phyloP scores from a whole-genome alignment of 2,329 filamentous ascomycete genomes.

The Pestalotiopsis sp. region DNA sequence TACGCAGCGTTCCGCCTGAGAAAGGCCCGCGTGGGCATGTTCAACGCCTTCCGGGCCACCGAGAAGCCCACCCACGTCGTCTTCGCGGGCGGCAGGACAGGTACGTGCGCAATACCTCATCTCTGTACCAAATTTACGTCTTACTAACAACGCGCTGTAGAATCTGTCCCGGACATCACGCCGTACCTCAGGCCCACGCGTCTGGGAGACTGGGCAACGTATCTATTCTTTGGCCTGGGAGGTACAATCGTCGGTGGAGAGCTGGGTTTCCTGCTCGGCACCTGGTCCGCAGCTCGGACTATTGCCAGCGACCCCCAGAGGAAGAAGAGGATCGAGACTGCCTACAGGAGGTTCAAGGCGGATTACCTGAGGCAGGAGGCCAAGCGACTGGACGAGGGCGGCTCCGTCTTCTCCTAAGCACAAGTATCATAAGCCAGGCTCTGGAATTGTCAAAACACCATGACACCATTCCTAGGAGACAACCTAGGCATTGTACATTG shows the following conservation, averaged over 20 bases:
- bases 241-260: conserved; percentile 69
- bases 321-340: conserved; percentile 60
- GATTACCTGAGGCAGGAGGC: conserved; percentile 66
- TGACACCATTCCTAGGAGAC: background rate
- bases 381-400: conserved; percentile 50
- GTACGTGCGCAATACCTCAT: conserved; percentile 35
- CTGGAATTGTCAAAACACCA: no score
- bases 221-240: conserved; percentile 63
- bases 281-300: conserved; percentile 52
- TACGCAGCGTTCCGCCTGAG: conserved; percentile 61
- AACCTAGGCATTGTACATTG: background rate
- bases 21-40: conserved; percentile 57
- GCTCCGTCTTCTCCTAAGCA: conserved; percentile 30
- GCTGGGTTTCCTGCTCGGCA: conserved; percentile 60
- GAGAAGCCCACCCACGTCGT: conserved; percentile 65
- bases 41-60: conserved; percentile 61
- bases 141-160: conserved; percentile 34
- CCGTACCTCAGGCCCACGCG: conserved; percentile 58
- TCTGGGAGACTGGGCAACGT: conserved; percentile 63
- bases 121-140: background rate
- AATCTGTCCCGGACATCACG: conserved; percentile 64
- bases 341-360: conserved; percentile 64
- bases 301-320: conserved; percentile 58
- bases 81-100: conserved; percentile 63
- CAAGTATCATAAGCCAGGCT: background rate